Conservation (phyloP, 2,329 filamentous ascomycete genomes). For the Lachnellula occidentalis region DNA sequence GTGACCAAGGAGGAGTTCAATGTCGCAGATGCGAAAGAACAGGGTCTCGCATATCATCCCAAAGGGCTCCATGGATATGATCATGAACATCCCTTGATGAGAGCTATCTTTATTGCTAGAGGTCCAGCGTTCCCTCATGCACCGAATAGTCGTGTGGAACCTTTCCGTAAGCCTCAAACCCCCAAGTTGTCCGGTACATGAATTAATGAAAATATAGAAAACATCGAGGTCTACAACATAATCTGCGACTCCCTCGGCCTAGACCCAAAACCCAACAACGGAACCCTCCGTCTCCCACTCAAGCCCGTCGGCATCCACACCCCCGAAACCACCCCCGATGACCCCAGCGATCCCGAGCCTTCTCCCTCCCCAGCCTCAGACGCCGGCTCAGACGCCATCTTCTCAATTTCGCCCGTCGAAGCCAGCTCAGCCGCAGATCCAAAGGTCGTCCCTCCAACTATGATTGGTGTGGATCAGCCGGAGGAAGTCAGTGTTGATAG, state of each 20-base stretch:
- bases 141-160: conserved; percentile 71
- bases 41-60: conserved; percentile 67
- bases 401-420: conserved; percentile 28
- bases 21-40: conserved; percentile 58
- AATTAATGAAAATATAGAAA: conserved; percentile 52
- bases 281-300: conserved; percentile 71
- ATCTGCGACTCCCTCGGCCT: conserved; percentile 82
- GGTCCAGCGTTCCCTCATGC: conserved; percentile 88
- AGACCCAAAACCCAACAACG: conserved; percentile 73
- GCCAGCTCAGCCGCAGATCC: conserved; percentile 25
- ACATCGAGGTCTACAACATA: conserved; percentile 92
- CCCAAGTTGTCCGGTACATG: conserved; percentile 19
- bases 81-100: conserved; percentile 89
- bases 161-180: conserved; percentile 63
- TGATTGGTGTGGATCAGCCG: conserved; percentile 26
- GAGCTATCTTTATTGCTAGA: conserved; percentile 87
- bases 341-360: conserved; percentile 49
- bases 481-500: conserved; percentile 21
- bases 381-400: neutral
- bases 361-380: neutral
- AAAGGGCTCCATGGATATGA: conserved; percentile 91
- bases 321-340: conserved; percentile 41
- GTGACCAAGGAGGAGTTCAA: conserved; percentile 76
- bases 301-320: conserved; percentile 42
- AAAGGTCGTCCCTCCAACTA: conserved; percentile 18